Base-by-base conservation (phyloP, 371 early-diverging fungal species). In the Mucor lusitanicus region DNA sequence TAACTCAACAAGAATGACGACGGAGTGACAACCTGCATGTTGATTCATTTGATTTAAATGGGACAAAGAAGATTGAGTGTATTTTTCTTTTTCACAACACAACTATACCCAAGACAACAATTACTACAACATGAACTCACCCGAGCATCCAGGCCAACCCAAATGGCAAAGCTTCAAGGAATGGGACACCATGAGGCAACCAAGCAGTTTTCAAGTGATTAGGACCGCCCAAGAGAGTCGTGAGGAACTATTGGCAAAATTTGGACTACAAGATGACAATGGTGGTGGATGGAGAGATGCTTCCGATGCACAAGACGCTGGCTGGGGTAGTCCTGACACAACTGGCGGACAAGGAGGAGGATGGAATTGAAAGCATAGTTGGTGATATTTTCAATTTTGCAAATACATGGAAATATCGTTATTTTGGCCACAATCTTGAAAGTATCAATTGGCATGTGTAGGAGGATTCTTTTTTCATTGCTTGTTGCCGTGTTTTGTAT, bases 121-220 rank as follows among this genome's bases (percentile, higher is more conserved):
- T 42, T 46, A 19, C 15, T 15, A 39, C 25, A 27, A 39, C 21
- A 61, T 46, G 48, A 30, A 46, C 19, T 8, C 61, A 2, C 75
- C 75, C 8, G 28, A 65, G 21, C 75, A 75, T 69, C 75, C 75
- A 32, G 72, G 67, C 7, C 50, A 69, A 30, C 72, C 69, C 0
- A 59, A 55, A 28, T 75, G 75, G 75, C 48, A 66, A 63, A 66
- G 25, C 3, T 48, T 54, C 37, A 21, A 48, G n/a, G 67, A 68
- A n/a, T 75, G 75, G 75, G 39, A 54, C 4, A 72, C 53, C 25
- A 25, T 37, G 32, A 72, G 58, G n/a, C 15, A 32, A 42, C 61
- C 72, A n/a, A 46, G 8, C 0, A 19, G 35, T 25, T 42, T 74
- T 19, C 48, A 64, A 32, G 3, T 69, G 3, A 19, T 28, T 13